Conservation (phyloP, 2,329 filamentous ascomycete species). For the Leptographium flavum region DNA sequence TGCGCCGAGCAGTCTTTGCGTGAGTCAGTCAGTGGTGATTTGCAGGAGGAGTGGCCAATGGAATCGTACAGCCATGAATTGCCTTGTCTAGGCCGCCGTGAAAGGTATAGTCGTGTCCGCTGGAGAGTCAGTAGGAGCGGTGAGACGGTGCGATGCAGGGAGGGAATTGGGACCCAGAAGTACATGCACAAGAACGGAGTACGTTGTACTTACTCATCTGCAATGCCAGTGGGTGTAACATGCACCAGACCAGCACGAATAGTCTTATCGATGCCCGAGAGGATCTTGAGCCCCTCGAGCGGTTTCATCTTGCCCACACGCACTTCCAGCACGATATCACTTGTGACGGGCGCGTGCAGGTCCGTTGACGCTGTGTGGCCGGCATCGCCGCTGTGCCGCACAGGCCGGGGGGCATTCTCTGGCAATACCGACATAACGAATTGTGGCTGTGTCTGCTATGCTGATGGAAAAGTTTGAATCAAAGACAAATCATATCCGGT, state of each 20-base stretch:
- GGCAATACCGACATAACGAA: too few relatives aligned
- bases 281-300: conserved; percentile 34
- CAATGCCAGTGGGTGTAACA: conserved; percentile 34
- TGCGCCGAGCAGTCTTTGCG: conserved; percentile 46
- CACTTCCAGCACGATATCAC: conserved; percentile 39
- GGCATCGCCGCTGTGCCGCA: too few relatives aligned
- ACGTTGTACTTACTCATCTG: conserved; percentile 28
- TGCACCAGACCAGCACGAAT: conserved; percentile 27
- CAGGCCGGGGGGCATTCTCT: too few relatives aligned
- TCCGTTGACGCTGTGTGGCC: too few relatives aligned
- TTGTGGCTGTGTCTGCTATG: too few relatives aligned
- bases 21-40: too few relatives aligned
- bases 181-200: too few relatives aligned
- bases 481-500: too few relatives aligned
- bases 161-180: too few relatives aligned
- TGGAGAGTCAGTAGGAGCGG: background rate
- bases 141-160: too few relatives aligned
- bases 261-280: conserved; percentile 43
- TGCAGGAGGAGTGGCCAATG: too few relatives aligned
- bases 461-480: too few relatives aligned
- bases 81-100: conserved; percentile 52
- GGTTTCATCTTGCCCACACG: conserved; percentile 42
- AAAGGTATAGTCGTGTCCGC: conserved; percentile 44
- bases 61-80: conserved; percentile 41
- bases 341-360: conserved; percentile 28